Evolutionary conservation across 371 early-diverging fungal species (phyloP), one percentile per base, ranked within the genome.

Genomic region (Rhizomucor miehei): DNA sequence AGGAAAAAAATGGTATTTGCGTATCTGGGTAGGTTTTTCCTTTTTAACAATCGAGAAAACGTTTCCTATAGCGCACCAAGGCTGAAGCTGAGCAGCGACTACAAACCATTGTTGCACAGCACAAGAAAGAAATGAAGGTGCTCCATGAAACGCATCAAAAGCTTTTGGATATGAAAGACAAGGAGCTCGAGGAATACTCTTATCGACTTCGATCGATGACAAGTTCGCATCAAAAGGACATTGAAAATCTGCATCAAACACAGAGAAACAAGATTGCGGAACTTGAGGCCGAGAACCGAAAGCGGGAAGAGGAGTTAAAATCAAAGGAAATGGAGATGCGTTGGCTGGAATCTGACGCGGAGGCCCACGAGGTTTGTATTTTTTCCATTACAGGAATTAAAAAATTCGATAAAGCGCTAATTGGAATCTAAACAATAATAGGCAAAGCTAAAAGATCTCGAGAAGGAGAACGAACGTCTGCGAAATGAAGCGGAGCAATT

Each of bases 311-410:
- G 44, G 35, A 56, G 14, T 38, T 74, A 24, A 74, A 75, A 52
- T 63, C 63, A 16, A 68, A 67, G 29, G 54, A 57, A 6, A 63
- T 76, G 62, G 76, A 79, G 52, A 51, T 72, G 44, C 53, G 66
- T 20, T 75, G 68, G 65, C 61, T 72, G 38, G 65, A 71, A 21
- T 57, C 64, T 43, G 77, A 78, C 21, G 64, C 62, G 46, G 75
- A 76, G 54, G 62, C 61, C 13, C 72, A 70, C 19, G 81, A 81
- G 71, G 81, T 78, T 74, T 57, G 48, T 23, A 29, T 50, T 40
- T 20, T 14, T n/a, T 29, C 9, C 40, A 46, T 62, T 12, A 45
- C 44, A 45, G 29, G 29, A 29, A 37, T 38, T 51, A 44, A 52
- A 12, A 46, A 29, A 11, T 46, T 19, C 21, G 12, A 49, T 29